These are phyloP conservation scores for Deuterostichococcus epilithicus DNA, from an alignment of 139 green algal species.

Conservation along the genomic window DNA sequence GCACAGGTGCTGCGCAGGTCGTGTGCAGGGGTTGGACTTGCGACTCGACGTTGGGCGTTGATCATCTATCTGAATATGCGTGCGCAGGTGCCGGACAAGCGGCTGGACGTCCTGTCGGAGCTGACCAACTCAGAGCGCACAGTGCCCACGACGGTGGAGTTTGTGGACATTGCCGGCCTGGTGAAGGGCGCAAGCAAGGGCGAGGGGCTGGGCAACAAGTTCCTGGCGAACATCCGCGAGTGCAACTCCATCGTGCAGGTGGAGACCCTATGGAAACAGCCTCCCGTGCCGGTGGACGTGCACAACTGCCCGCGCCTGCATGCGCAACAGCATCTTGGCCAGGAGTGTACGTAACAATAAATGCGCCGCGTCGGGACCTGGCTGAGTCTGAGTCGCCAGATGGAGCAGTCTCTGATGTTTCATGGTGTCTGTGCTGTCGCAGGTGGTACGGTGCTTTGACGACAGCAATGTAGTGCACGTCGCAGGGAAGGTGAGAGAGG, in stretches of 20 bases:
- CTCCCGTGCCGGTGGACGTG: too few relatives aligned
- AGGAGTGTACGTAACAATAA: too few relatives aligned
- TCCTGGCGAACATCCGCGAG: constrained; percentile 95
- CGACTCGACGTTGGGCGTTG: too few relatives aligned
- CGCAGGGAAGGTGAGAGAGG: constrained; percentile 57
- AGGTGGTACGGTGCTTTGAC: constrained; percentile 97
- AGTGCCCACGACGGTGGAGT: constrained; percentile 89
- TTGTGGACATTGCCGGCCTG: constrained; percentile 97
- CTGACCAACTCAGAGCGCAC: constrained; percentile 68
- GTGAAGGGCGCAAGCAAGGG: constrained; percentile 87
- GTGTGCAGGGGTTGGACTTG: too few relatives aligned
- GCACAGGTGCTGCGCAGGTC: too few relatives aligned
- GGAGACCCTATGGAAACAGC: too few relatives aligned
- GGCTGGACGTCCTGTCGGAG: constrained; percentile 48
- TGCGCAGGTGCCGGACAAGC: constrained; percentile 40
- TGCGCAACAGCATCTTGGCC: too few relatives aligned
- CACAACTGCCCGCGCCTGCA: not conserved
- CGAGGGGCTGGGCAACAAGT: constrained; percentile 97
- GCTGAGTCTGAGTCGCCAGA: too few relatives aligned
- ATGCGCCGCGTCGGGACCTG: too few relatives aligned
- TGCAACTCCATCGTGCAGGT: constrained; percentile 91
- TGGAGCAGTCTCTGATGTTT: too few relatives aligned
- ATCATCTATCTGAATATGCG: too few relatives aligned
- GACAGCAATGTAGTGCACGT: constrained; percentile 95
- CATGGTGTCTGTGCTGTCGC: constrained; percentile 13